phyloP scores from a whole-genome alignment of 192 early-diverging fungal species.

The Borealophlyctis nickersoniae region DNA sequence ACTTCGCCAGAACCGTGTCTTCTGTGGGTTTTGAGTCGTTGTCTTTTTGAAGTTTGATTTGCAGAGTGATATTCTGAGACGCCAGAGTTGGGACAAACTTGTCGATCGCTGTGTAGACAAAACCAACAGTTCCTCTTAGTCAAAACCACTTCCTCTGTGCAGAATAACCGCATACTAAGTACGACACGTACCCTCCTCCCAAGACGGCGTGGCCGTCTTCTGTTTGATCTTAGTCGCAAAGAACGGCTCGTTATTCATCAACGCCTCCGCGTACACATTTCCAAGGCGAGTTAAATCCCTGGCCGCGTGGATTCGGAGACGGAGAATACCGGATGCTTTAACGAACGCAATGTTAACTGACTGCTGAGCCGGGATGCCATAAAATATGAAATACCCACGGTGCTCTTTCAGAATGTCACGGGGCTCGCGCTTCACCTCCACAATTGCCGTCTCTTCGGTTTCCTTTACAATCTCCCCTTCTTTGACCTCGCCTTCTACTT shows the following conservation, averaged over 20 bases:
- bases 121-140: not conserved
- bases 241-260: constrained; percentile 44
- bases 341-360: too few relatives aligned
- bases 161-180: too few relatives aligned
- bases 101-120: constrained; percentile 15
- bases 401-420: constrained; percentile 13
- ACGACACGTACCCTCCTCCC: constrained; percentile 20
- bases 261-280: constrained; percentile 41
- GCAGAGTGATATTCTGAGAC: constrained; percentile 1
- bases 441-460: constrained; percentile 11
- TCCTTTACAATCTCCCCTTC: constrained; percentile 1
- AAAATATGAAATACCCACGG: constrained; percentile 17
- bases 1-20: constrained; percentile 36
- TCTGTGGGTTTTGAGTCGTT: constrained; percentile 9
- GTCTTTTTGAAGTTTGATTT: constrained; percentile 22
- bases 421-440: constrained; percentile 6
- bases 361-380: not conserved
- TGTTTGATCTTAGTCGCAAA: constrained; percentile 33
- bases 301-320: constrained; percentile 45
- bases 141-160: not conserved
- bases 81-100: constrained; percentile 29
- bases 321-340: constrained; percentile 53
- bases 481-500: constrained; percentile 1
- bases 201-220: constrained; percentile 25
- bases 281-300: constrained; percentile 19